A percentile compares a stretch with the other conserved stretches of the same genome.
These are phyloP conservation scores for Chrysosporium queenslandicum DNA, from an alignment of 2,329 filamentous ascomycete species.

Conservation along the genomic window DNA sequence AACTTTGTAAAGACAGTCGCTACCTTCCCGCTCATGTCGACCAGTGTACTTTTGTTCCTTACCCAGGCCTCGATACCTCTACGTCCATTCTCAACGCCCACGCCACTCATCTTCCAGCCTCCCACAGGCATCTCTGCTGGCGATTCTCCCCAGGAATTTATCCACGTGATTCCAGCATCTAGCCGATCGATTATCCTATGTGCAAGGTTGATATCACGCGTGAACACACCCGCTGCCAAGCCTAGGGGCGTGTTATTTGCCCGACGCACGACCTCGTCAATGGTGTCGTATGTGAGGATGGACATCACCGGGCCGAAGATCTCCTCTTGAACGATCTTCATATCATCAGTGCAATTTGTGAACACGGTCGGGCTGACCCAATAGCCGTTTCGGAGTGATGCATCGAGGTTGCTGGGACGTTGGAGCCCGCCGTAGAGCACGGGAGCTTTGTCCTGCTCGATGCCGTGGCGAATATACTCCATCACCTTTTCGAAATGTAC, in stretches of 20 bases:
- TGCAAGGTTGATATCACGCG: slow-evolving; percentile 61
- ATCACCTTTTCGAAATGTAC: slow-evolving; percentile 66
- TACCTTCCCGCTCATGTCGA: slow-evolving; percentile 65
- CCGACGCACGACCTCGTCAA: slow-evolving; percentile 59
- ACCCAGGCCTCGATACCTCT: slow-evolving; percentile 73
- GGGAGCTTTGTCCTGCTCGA: slow-evolving; percentile 60
- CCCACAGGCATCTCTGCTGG: slow-evolving; percentile 88
- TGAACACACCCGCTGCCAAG: slow-evolving; percentile 76
- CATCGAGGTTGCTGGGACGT: slow-evolving; percentile 34
- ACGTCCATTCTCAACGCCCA: slow-evolving; percentile 78
- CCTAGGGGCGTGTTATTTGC: slow-evolving; percentile 71
- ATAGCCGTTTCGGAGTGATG: slow-evolving; percentile 53
- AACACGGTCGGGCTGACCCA: slow-evolving; percentile 81
- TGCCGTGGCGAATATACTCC: slow-evolving; percentile 66
- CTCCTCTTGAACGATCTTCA: slow-evolving; percentile 71
- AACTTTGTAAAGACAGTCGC: slow-evolving; percentile 65
- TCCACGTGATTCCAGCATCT: slow-evolving; percentile 80
- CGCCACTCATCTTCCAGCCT: slow-evolving; percentile 82
- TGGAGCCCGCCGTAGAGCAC: slow-evolving; percentile 62
- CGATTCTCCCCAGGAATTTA: slow-evolving; percentile 88
- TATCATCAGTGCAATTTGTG: slow-evolving; percentile 71
- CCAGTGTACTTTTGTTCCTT: slow-evolving; percentile 75
- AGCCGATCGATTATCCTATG: slow-evolving; percentile 61
- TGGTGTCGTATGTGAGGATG: slow-evolving; percentile 60
- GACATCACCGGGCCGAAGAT: slow-evolving; percentile 85